Evolutionary conservation across 1,284 basidiomycete genomes (phyloP).

Genomic region (Rhodotorula mucilaginosa): DNA sequence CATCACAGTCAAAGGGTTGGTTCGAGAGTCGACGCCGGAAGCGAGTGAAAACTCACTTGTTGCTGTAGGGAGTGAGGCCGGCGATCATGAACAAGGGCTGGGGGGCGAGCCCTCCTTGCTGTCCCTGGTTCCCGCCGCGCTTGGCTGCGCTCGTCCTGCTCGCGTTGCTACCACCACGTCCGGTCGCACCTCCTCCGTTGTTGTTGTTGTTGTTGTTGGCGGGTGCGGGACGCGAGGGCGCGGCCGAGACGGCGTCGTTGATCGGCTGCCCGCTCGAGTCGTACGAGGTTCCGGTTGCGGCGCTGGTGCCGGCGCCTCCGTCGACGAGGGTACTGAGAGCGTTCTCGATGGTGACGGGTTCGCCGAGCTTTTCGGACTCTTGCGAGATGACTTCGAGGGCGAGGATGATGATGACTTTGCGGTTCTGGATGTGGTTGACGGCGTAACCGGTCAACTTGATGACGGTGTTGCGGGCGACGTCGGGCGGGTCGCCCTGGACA

Average conservation of each 20-base stretch:
- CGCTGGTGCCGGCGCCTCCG: background rate
- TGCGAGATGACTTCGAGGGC: slow-evolving; percentile 56
- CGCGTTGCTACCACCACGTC: slow-evolving; percentile 34
- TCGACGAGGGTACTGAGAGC: background rate
- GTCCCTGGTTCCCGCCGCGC: slow-evolving; percentile 26
- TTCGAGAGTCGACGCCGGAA: too few species aligned
- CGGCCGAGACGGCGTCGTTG: slow-evolving; percentile 9
- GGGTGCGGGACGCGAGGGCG: background rate
- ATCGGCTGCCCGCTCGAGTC: background rate
- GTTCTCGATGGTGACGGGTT: slow-evolving; percentile 58
- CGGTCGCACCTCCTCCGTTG: background rate
- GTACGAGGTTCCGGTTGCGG: background rate
- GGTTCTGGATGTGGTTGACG: slow-evolving; percentile 78
- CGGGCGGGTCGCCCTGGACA: slow-evolving; percentile 58
- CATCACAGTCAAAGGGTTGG: background rate
- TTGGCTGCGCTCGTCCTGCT: slow-evolving; percentile 31
- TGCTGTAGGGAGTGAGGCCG: slow-evolving; percentile 92
- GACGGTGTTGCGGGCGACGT: slow-evolving; percentile 69
- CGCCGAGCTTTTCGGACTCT: slow-evolving; percentile 69
- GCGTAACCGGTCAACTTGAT: slow-evolving; percentile 74
- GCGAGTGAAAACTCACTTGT: slow-evolving; percentile 59
- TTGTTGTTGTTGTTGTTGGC: background rate
- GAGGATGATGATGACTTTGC: slow-evolving; percentile 77
- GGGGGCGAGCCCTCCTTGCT: slow-evolving; percentile 5
- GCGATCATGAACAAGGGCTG: slow-evolving; percentile 80